These are phyloP conservation scores for Psophocarpus tetragonolobus DNA, from an alignment of 306 rosid genomes.

Conservation along the genomic window DNA sequence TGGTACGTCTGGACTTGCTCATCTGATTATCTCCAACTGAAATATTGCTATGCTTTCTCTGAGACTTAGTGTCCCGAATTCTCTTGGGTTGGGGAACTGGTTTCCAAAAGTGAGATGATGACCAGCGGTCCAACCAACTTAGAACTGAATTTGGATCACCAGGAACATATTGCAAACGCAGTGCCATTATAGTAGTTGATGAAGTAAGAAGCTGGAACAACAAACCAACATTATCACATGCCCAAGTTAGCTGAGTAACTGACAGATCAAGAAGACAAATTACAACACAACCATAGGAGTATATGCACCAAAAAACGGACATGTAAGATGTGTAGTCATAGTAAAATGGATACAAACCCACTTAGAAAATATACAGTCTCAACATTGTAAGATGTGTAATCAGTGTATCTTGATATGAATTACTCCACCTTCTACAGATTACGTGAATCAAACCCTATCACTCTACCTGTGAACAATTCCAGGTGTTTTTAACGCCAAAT, in stretches of 20 bases:
- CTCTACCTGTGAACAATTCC: not conserved
- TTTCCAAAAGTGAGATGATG: slow-evolving; percentile 75
- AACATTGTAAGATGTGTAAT: not conserved
- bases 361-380: not conserved
- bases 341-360: not conserved
- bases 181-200: slow-evolving; percentile 64
- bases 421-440: not conserved
- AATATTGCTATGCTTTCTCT: slow-evolving; percentile 58
- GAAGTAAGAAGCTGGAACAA: slow-evolving; percentile 72
- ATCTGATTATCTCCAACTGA: slow-evolving; percentile 60
- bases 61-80: slow-evolving; percentile 59
- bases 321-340: too few species aligned
- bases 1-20: slow-evolving; percentile 70
- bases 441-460: not conserved
- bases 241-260: not conserved
- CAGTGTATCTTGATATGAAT: not conserved
- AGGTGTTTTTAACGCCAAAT: not conserved
- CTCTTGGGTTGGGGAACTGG: slow-evolving; percentile 81
- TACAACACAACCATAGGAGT: not conserved
- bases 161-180: slow-evolving; percentile 68
- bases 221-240: slow-evolving; percentile 37
- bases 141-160: slow-evolving; percentile 79
- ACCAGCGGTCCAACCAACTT: slow-evolving; percentile 92
- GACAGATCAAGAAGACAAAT: not conserved
- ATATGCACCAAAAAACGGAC: not conserved